These are phyloP conservation scores for Monosporascus sp. DNA, from an alignment of 2,329 filamentous ascomycete species.

Conservation along the genomic window DNA sequence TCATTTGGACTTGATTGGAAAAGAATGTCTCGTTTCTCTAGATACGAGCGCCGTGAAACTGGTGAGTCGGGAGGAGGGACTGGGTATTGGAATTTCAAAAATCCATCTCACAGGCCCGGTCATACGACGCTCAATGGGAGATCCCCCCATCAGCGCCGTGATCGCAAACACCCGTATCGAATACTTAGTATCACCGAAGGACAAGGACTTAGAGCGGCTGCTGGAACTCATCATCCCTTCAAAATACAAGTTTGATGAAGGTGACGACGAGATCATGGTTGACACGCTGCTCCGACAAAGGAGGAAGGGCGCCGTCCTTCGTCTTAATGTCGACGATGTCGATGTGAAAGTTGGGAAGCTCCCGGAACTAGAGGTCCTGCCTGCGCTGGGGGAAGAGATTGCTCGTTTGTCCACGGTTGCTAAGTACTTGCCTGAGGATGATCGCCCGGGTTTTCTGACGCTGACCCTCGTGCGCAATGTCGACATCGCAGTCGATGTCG, in stretches of 20 bases:
- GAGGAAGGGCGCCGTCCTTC: conserved; percentile 77
- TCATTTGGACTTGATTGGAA: conserved; percentile 70
- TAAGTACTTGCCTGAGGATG: conserved; percentile 94
- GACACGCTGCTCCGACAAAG: conserved; percentile 85
- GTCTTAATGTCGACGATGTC: conserved; percentile 61
- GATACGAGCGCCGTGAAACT: conserved; percentile 80
- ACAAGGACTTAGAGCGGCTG: conserved; percentile 75
- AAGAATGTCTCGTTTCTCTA: conserved; percentile 67
- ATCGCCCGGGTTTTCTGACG: conserved; percentile 81
- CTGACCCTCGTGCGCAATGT: conserved; percentile 63
- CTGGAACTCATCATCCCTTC: conserved; percentile 86
- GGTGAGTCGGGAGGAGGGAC: conserved; percentile 66
- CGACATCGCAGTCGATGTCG: conserved; percentile 58
- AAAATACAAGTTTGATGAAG: conserved; percentile 78
- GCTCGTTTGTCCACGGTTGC: conserved; percentile 79
- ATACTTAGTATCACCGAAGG: conserved; percentile 67
- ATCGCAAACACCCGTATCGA: conserved; percentile 66
- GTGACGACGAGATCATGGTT: conserved; percentile 89
- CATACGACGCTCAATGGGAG: conserved; percentile 43
- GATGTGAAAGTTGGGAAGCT: conserved; percentile 59
- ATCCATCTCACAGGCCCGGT: conserved; percentile 72
- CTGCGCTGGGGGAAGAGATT: conserved; percentile 71
- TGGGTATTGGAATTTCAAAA: conserved; percentile 70
- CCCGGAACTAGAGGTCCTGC: conserved; percentile 61
- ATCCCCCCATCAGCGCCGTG: conserved; percentile 58